These are phyloP conservation scores for Saccharomyces hybrid DNA, from an alignment of 1,139 yeast species.

Conservation along the genomic window DNA sequence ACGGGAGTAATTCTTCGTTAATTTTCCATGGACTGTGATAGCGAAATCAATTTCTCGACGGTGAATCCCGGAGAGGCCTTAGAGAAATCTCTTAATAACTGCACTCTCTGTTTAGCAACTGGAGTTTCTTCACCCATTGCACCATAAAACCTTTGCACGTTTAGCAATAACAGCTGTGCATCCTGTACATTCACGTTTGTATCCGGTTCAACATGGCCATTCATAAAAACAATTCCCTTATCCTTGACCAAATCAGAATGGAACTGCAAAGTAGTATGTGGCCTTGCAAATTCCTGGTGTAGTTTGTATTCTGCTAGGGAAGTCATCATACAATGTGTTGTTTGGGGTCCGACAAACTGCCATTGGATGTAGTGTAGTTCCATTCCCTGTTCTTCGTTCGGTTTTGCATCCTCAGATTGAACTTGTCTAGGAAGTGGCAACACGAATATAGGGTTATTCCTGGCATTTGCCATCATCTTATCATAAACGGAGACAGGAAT, in stretches of 20 bases:
- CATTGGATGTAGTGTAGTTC: constrained; percentile 94
- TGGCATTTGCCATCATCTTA: constrained; percentile 57
- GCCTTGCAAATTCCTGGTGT: constrained; percentile 87
- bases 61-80: constrained; percentile 56
- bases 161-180: constrained; percentile 70
- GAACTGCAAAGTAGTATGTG: constrained; percentile 86
- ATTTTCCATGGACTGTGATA: constrained; percentile 64
- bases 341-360: constrained; percentile 79
- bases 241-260: constrained; percentile 67
- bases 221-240: constrained; percentile 72
- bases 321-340: constrained; percentile 86
- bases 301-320: constrained; percentile 87
- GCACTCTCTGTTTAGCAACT: constrained; percentile 43
- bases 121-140: constrained; percentile 43
- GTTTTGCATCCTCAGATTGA: constrained; percentile 6
- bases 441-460: constrained; percentile 66
- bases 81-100: constrained; percentile 60
- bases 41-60: constrained; percentile 58
- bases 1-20: constrained; percentile 11
- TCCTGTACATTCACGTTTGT: constrained; percentile 53
- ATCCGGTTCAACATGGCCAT: constrained; percentile 74
- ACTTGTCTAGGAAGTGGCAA: constrained; percentile 55
- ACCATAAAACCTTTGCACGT: constrained; percentile 85
- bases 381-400: constrained; percentile 20
- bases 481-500: constrained; percentile 51